Percentiles rank a stretch among this genome's conserved stretches.
These are phyloP conservation scores for Ogataea paraovalis DNA, from an alignment of 805 yeast species.

Conservation along the genomic window DNA sequence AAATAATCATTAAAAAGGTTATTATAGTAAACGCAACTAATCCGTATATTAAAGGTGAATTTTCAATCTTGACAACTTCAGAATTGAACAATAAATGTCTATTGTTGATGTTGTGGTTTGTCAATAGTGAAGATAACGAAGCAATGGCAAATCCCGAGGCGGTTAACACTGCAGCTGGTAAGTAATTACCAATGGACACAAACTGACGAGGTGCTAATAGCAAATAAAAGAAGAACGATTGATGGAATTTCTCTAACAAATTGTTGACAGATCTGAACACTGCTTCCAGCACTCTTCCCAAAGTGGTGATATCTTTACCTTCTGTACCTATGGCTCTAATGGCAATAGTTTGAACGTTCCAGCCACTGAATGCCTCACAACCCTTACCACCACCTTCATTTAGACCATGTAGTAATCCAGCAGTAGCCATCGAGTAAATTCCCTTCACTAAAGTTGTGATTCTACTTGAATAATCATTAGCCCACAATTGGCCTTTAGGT, in stretches of 20 bases:
- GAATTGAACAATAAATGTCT: conserved; percentile 3
- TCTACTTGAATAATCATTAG: conserved; percentile 50
- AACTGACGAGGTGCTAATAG: conserved; percentile 72
- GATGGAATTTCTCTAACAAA: conserved; percentile 92
- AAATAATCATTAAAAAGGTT: conserved; percentile 15
- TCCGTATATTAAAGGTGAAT: conserved; percentile 27
- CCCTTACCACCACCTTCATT: conserved; percentile 41
- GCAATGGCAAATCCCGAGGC: conserved; percentile 68
- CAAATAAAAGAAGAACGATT: conserved; percentile 90
- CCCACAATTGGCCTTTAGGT: conserved; percentile 41
- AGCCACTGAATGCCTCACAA: conserved; percentile 92
- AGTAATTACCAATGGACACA: conserved; percentile 90
- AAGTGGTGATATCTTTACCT: conserved; percentile 81
- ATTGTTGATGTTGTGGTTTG: conserved; percentile 34
- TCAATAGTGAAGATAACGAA: conserved; percentile 54
- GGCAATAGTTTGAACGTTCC: conserved; percentile 91
- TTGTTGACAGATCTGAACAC: conserved; percentile 86
- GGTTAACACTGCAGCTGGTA: conserved; percentile 77
- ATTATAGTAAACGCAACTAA: conserved; percentile 30
- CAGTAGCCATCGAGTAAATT: conserved; percentile 58
- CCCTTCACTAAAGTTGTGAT: conserved; percentile 59
- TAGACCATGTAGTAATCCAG: conserved; percentile 49
- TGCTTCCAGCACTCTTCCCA: conserved; percentile 88
- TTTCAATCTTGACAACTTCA: conserved; percentile 16
- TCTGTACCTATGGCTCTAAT: conserved; percentile 51